A percentile compares a stretch with the other conserved stretches of the same genome.
phyloP scores from a whole-genome alignment of 805 yeast genomes.

The Cyberlindnera petersonii region DNA sequence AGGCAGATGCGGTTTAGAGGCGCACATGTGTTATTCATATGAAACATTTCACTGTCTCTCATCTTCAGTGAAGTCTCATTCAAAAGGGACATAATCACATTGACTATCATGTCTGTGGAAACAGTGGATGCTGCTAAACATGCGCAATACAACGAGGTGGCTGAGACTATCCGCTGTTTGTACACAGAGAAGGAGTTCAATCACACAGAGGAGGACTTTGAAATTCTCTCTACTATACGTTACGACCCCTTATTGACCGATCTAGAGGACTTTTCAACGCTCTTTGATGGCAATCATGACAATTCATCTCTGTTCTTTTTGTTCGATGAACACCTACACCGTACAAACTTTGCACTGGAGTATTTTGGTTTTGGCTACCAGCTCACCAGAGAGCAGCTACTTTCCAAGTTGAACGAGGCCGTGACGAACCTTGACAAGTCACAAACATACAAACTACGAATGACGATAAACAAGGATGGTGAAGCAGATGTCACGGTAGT shows the following conservation, averaged over 20 bases:
- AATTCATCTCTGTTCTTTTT: constrained; percentile 46
- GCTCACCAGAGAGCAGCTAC: constrained; percentile 40
- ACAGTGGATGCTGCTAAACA: constrained; percentile 7
- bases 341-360: constrained; percentile 50
- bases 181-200: constrained; percentile 13
- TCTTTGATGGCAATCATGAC: constrained; percentile 13
- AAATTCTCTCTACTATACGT: constrained; percentile 66
- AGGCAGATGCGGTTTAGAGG: too few relatives aligned
- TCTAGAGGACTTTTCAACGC: constrained; percentile 10
- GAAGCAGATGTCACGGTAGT: constrained; percentile 35
- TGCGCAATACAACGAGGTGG: constrained; percentile 9
- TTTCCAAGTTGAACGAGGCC: constrained; percentile 38
- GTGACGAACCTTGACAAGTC: constrained; percentile 30
- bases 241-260: constrained; percentile 60
- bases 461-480: constrained; percentile 38
- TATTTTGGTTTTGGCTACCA: constrained; percentile 50
- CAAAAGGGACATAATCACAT: background rate
- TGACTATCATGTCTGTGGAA: constrained; percentile 1
- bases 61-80: too few relatives aligned
- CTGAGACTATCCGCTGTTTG: constrained; percentile 1
- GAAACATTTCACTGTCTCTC: too few relatives aligned
- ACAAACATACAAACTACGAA: constrained; percentile 44
- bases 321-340: constrained; percentile 56
- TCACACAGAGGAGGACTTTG: constrained; percentile 36
- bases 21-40: too few relatives aligned